Base-by-base conservation (phyloP, 2,329 filamentous ascomycete genomes). In the Diaporthe sp. region DNA sequence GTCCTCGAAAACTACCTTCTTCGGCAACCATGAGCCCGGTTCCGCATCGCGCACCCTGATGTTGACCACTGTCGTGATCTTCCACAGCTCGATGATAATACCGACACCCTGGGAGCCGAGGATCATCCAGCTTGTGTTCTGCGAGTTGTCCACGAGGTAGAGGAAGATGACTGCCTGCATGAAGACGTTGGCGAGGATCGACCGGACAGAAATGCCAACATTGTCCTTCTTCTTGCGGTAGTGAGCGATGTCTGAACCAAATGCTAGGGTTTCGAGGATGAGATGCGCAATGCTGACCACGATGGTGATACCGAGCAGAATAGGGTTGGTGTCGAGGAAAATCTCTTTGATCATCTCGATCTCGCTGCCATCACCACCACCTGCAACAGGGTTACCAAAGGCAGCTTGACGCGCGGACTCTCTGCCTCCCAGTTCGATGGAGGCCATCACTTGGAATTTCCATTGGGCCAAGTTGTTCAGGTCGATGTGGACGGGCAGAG, bases 181-280 rank as follows among this genome's bases (percentile, higher is more conserved):
- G 84, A 98, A 96, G 77, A 98, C 96, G 82, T 98, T 99, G 83
- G 95, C 95, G 75, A 99, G 88, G 81, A 99, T 99, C 44, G 96
- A 97, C 75, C 97, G 95, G 76, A 99, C 94, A 1, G 96, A 98
- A 61, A 98, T 98, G 78, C 97, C 97, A 39, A 99, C 94, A 76
- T 98, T 97, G 87, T 98, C 97, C 89, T 99, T 99, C 93, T 99
- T 99, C 88, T 98, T 98, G 83, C 96, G 95, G 92, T 97, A 99
- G 86, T 99, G 97, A 67, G 95, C 92, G 83, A 99, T 98, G 83
- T 99, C 97, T 82, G 94, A 98, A 82, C 98, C 98, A 87, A 99
- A 99, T 2, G 97, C 97, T 47, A 99, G 90, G 82, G 94, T 96
- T 85, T 99, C 97, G 78, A 99, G 96, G 79, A 99, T 88, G 90